A percentile compares a stretch with the other conserved stretches of the same genome.
Conservation (phyloP, 345 rosid genomes). For the Pelargonium nanum region DNA sequence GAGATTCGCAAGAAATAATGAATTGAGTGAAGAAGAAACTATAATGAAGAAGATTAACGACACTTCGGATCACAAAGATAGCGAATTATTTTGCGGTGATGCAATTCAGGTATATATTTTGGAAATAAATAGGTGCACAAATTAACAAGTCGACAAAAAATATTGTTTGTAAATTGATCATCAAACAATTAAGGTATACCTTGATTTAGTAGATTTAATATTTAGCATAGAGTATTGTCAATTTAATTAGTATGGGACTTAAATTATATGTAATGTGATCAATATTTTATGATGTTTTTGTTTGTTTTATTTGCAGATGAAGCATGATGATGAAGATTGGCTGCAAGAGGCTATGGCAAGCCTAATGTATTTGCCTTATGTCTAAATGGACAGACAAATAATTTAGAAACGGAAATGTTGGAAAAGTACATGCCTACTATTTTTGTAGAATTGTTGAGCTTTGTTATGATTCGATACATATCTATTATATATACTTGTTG, state of each 20-base stretch:
- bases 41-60: constrained; percentile 23
- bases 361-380: constrained; percentile 46
- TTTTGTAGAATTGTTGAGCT: neutral
- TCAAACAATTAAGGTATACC: neutral
- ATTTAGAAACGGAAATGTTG: neutral
- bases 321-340: constrained; percentile 62
- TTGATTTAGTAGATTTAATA: too few relatives aligned
- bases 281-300: neutral
- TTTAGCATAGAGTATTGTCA: too few relatives aligned
- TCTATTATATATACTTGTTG: too few relatives aligned
- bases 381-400: neutral
- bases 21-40: constrained; percentile 43
- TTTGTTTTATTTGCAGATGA: constrained; percentile 28
- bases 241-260: neutral
- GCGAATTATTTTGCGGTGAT: constrained; percentile 21
- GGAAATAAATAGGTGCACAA: too few relatives aligned
- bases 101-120: constrained; percentile 9
- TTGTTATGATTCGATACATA: too few relatives aligned
- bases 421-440: neutral
- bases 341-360: constrained; percentile 69
- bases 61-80: constrained; percentile 24
- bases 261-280: neutral
- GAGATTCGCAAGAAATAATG: constrained; percentile 75
- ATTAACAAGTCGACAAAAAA: too few relatives aligned
- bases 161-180: neutral